Evolutionary conservation across 2,329 filamentous ascomycete genomes (phyloP), one percentile per base, ranked within the genome.

Genomic region (Xylariaceae sp.): DNA sequence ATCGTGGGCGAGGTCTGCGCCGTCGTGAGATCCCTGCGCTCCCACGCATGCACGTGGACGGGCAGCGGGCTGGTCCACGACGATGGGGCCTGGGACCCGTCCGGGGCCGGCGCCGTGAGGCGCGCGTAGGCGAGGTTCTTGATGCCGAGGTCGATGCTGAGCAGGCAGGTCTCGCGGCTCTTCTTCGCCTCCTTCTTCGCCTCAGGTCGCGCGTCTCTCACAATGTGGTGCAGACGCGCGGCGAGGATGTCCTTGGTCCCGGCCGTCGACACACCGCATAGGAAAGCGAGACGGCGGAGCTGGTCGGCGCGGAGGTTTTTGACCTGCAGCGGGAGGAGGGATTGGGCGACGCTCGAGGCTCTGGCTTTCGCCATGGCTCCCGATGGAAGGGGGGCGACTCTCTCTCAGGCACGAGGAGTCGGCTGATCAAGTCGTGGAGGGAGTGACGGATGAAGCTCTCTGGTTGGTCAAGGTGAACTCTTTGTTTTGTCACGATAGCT

Each of bases 81-180:
- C 18, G n/a, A 28, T 17, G 15, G 4, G 15, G 33, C 4, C 33
- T 18, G 19, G 22, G 42, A 42, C 28, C 16, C 13, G 30, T 39
- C 40, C 9, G 33, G 13, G n/a, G 4, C 28, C 12, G 42, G 17
- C 9, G 38, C 36, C 47, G 55, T 50, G 19, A 87, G 62, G 46
- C 87, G 72, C 49, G 85, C 86, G 59, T 81, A 88, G 1, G 87
- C 87, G 3, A 94, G 69, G 59, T 94, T 94, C 33, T 79, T 80
- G 50, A 94, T 85, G 3, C 88, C 88, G 79, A 93, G 85, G 61
- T 94, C 88, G 47, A 94, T 84, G 58, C 86, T 90, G 26, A 93
- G 62, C 18, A 93, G 72, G 72, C 51, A 68, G 13, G 13, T 13
- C 30, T 17, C 30, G 13, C 30, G 30, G 26, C 26, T 29, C 26